Evolutionary conservation across 2,329 filamentous ascomycete species (phyloP), one percentile per base, ranked within the genome.

Genomic region (Hymenoscyphus scutula): DNA sequence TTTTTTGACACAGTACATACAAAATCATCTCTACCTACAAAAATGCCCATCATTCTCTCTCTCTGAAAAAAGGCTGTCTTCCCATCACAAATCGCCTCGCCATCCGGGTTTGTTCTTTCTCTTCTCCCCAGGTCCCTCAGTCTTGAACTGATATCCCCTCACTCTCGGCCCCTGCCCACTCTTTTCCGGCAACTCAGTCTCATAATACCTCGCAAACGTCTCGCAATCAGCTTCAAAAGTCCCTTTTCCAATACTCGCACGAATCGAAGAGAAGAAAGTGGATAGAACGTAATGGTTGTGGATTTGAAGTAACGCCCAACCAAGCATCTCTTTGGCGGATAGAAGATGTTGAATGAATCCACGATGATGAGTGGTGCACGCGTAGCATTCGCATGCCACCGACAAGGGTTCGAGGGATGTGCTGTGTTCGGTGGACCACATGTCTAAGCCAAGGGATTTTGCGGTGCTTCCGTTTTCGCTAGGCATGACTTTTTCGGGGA

Each of bases 281-380:
- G 84, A 82, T 59, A 96, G 76, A 7, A 89, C 77, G 64, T 87
- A 82, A 74, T 96, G 88, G 74, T 99, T 99, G 77, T 99, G 95
- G 3, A 97, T 83, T 75, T 98, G 94, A 7, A 99, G 81, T 7
- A 99, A 81, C 0, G 89, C 90, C 95, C 95, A 99, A 27, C 89
- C 94, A 4, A 97, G 85, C 95, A 99, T 98, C 76, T 99, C 95
- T 73, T 93, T 96, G 0, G 95, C 92, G 55, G 86, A 82, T 5
- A 99, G 84, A 0, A 98, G 82, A 75, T 99, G 95, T 67, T 92
- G 89, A 38, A 99, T 73, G 76, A 91, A 99, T 0, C 95, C 94
- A 57, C 89, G 82, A 76, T 97, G 92, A 75, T 98, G 94, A 19
- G 84, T 84, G 1, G 81, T 85, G 80, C 95, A 99, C 25, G 92